Evolutionary conservation across 2,329 filamentous ascomycete genomes (phyloP), one percentile per base, ranked within the genome.

Genomic region (Aspergillus versicolor): DNA sequence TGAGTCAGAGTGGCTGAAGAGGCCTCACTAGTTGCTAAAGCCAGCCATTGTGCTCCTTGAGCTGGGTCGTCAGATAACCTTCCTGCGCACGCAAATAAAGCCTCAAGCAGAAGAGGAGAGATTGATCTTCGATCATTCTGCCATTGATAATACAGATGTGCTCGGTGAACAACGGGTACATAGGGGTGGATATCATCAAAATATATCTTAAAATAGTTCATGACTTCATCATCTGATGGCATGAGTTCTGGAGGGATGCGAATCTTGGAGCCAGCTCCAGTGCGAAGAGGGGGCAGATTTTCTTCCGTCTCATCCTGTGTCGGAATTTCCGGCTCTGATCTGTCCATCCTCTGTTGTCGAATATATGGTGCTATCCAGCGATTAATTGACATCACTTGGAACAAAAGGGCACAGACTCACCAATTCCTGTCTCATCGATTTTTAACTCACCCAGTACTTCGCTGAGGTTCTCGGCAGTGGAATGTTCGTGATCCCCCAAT

Each of bases 171-270:
- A 3, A 97, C 91, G 0, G 93, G 93, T 2, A 95, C 87, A 65
- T 96, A 97, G 0, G 92, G 92, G 68, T 97, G 94, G 32, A 97
- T 89, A 64, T 97, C 88, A 34, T 82, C 80, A 73, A 97, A 97
- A 72, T 91, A 97, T 43, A 96, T 88, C 40, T 94, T 87, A 70
- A 97, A 96, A 70, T 94, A 96, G 37, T 89, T 84, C 69, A 92
- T 78, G 4, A 88, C 88, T 37, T 90, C 90, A 44, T 91, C 87
- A 32, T 97, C 91, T 30, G 88, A 84, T 1, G 93, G 93, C 92
- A 97, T 96, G 67, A 97, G 83, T 67, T 95, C 92, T 0, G 89
- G 90, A 0, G 93, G 94, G 60, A 97, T 96, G 37, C 91, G 86
- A 57, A 96, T 88, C 57, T 89, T 92, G 21, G 87, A 81, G 49